These are phyloP conservation scores for Keqinozyma sinolaborantium DNA, from an alignment of 1,139 yeast species.

Conservation along the genomic window DNA sequence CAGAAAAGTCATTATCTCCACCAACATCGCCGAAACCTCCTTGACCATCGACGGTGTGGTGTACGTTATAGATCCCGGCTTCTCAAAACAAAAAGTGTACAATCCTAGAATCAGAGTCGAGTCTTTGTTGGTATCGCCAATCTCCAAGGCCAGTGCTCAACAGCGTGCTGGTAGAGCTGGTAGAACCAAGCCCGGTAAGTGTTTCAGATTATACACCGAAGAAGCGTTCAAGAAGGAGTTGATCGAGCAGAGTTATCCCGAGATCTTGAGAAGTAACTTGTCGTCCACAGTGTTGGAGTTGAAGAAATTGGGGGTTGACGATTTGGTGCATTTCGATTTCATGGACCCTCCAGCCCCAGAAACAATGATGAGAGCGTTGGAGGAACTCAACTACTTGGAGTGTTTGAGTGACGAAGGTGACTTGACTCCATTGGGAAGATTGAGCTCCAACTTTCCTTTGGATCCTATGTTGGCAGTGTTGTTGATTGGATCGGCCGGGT, in stretches of 20 bases:
- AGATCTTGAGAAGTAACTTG: slow-evolving; percentile 84
- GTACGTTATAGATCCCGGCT: slow-evolving; percentile 96
- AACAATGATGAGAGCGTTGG: slow-evolving; percentile 98
- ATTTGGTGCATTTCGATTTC: slow-evolving; percentile 94
- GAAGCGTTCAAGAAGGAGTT: slow-evolving; percentile 94
- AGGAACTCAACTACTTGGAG: slow-evolving; percentile 84
- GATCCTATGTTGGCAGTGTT: slow-evolving; percentile 95
- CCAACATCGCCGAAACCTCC: slow-evolving; percentile 97
- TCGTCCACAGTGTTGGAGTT: slow-evolving; percentile 90
- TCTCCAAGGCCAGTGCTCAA: slow-evolving; percentile 95
- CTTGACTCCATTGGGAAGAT: slow-evolving; percentile 81
- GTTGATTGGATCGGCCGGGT: slow-evolving; percentile 83
- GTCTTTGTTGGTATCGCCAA: slow-evolving; percentile 90
- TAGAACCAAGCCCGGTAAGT: slow-evolving; percentile 98
- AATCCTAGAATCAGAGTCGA: slow-evolving; percentile 96
- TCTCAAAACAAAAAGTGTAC: slow-evolving; percentile 93
- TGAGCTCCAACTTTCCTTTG: slow-evolving; percentile 89
- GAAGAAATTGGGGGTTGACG: slow-evolving; percentile 92
- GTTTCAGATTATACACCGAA: slow-evolving; percentile 93
- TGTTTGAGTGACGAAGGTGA: slow-evolving; percentile 93
- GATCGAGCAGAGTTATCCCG: slow-evolving; percentile 94
- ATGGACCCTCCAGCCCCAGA: slow-evolving; percentile 99
- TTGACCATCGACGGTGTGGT: slow-evolving; percentile 97
- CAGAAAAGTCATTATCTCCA: slow-evolving; percentile 88
- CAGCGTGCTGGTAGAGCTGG: slow-evolving; percentile 99